These are phyloP conservation scores for Eimeria necatrix DNA, from an alignment of 169 alveolate genomes.

Conservation along the genomic window DNA sequence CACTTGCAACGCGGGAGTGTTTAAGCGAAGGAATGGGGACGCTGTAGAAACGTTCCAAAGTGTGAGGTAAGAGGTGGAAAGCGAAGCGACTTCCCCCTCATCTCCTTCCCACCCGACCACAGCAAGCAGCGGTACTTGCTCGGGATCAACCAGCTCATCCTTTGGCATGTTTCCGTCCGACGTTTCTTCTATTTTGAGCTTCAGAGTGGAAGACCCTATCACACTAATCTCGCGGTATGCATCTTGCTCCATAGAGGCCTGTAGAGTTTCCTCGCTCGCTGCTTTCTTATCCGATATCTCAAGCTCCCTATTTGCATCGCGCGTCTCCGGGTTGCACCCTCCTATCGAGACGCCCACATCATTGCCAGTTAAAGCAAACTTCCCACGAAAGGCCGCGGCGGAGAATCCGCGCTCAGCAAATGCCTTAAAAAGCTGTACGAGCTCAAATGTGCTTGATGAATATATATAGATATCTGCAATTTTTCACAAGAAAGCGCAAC, in stretches of 20 bases:
- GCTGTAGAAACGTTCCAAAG: slow-evolving; percentile 60
- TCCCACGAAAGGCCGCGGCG: slow-evolving; percentile 70
- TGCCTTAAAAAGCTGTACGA: slow-evolving; percentile 51
- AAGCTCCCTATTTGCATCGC: not conserved
- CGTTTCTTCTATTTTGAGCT: not conserved
- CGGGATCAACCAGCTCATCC: slow-evolving; percentile 37
- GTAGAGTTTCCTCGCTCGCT: not conserved
- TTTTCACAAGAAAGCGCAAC: not conserved
- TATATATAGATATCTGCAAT: slow-evolving; percentile 43
- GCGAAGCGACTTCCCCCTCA: slow-evolving; percentile 54
- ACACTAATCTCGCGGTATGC: not conserved
- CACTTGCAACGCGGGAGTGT: slow-evolving; percentile 66
- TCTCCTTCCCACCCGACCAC: slow-evolving; percentile 76
- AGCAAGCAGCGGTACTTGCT: slow-evolving; percentile 66
- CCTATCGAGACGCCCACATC: not conserved
- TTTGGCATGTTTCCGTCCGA: not conserved
- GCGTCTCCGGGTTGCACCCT: not conserved
- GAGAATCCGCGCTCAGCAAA: slow-evolving; percentile 69
- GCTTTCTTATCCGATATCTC: not conserved
- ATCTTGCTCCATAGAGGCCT: not conserved
- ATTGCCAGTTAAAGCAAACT: slow-evolving; percentile 34
- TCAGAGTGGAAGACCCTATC: not conserved
- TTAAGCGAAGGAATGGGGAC: slow-evolving; percentile 40
- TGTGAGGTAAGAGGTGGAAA: slow-evolving; percentile 55
- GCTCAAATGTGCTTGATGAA: slow-evolving; percentile 29